A percentile compares a stretch with the other conserved stretches of the same genome.
These are phyloP conservation scores for Aureobasidium sp. DNA, from an alignment of 2,329 filamentous ascomycete species.

Conservation along the genomic window DNA sequence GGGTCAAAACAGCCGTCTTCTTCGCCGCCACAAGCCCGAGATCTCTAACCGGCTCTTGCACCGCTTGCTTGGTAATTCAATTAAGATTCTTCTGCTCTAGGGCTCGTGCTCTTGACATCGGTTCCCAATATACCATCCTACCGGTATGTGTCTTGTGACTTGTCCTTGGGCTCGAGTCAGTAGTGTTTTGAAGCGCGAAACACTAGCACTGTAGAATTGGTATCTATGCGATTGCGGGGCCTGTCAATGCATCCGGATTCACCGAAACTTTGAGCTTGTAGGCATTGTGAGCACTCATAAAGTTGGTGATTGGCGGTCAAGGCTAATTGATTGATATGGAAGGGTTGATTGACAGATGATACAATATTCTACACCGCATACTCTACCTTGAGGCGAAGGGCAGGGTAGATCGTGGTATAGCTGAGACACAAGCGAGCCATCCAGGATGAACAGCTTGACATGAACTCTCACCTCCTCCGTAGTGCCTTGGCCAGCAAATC, in stretches of 20 bases:
- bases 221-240: constrained; percentile 7
- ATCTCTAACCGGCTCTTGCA: neutral
- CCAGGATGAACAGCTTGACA: neutral
- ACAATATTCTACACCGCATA: neutral
- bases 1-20: neutral
- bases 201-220: neutral
- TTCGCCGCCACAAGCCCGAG: neutral
- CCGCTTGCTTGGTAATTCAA: neutral
- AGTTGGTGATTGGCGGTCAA: neutral
- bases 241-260: constrained; percentile 5
- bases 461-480: constrained; percentile 4
- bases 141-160: neutral
- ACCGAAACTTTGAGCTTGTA: constrained; percentile 5
- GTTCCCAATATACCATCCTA: neutral
- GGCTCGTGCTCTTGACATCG: constrained; percentile 1
- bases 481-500: constrained; percentile 5
- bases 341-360: neutral
- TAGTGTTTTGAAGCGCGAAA: neutral
- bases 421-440: neutral
- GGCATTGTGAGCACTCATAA: neutral
- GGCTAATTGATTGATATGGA: neutral
- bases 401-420: neutral
- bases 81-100: neutral
- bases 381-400: no score
- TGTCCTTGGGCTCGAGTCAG: constrained; percentile 1